These are phyloP conservation scores for Oropetium thomaeum DNA, from an alignment of 176 grass and related monocot genomes.

Conservation along the genomic window DNA sequence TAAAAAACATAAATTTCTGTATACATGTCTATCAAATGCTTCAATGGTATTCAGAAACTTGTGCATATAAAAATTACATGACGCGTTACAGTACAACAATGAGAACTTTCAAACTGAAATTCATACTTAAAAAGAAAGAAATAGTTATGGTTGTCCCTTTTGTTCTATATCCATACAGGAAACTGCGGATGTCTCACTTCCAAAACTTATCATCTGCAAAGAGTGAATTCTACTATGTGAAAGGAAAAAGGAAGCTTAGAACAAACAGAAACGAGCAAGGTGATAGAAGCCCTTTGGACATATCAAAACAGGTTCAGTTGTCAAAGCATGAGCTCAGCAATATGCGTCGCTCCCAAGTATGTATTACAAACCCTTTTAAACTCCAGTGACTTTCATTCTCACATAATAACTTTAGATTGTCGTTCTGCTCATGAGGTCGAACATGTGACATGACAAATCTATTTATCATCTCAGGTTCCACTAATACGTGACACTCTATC, in stretches of 20 bases:
- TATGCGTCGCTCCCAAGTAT: conserved; percentile 85
- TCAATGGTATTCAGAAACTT: not conserved
- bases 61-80: not conserved
- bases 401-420: conserved; percentile 4
- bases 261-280: conserved; percentile 54
- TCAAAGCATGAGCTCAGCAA: conserved; percentile 86
- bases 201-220: conserved; percentile 60
- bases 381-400: conserved; percentile 22
- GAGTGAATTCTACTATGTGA: conserved; percentile 58
- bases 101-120: not conserved
- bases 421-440: not conserved
- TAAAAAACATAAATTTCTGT: not conserved
- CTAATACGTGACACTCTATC: conserved; percentile 88
- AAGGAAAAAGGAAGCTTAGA: conserved; percentile 67
- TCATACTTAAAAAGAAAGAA: not conserved
- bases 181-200: conserved; percentile 72
- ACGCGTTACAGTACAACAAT: not conserved
- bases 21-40: not conserved
- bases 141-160: not conserved
- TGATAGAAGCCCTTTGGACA: conserved; percentile 43
- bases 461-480: conserved; percentile 67
- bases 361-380: conserved; percentile 21
- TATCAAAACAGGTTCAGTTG: conserved; percentile 66
- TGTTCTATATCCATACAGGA: conserved; percentile 62
- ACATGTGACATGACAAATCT: conserved; percentile 7